A percentile compares a stretch with the other conserved stretches of the same genome.
Evolutionary conservation across 2,329 filamentous ascomycete species (phyloP).

Genomic region (Clonostachys solani): DNA sequence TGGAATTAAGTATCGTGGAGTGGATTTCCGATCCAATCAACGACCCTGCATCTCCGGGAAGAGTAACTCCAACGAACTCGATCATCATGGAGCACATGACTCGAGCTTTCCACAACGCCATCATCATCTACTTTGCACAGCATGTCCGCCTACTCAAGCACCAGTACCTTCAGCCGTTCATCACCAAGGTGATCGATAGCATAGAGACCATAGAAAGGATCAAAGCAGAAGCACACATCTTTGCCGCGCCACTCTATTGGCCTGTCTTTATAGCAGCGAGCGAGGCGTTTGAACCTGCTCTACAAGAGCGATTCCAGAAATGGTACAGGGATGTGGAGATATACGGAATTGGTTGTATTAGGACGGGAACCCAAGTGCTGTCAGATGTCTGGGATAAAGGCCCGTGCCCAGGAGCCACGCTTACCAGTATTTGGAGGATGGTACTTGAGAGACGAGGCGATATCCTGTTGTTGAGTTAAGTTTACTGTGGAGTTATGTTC

Average conservation of each 20-base stretch:
- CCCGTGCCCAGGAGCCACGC: background rate
- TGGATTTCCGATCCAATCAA: constrained; percentile 1
- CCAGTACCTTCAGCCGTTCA: constrained; percentile 9
- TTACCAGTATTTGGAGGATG: too few relatives aligned
- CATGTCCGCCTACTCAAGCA: constrained; percentile 8
- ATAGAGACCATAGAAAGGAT: constrained; percentile 13
- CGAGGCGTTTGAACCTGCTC: constrained; percentile 10
- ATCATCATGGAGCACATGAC: constrained; percentile 8
- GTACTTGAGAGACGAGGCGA: too few relatives aligned
- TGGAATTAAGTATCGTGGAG: constrained; percentile 12
- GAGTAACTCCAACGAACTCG: too few relatives aligned
- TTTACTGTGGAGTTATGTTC: too few relatives aligned
- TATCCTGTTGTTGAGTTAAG: too few relatives aligned
- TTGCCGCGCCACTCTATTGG: constrained; percentile 14
- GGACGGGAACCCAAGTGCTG: constrained; percentile 12
- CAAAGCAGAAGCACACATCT: constrained; percentile 8
- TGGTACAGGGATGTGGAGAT: constrained; percentile 10
- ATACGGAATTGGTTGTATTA: constrained; percentile 13
- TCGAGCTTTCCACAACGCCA: constrained; percentile 13
- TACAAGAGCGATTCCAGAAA: constrained; percentile 8
- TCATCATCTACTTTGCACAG: constrained; percentile 16
- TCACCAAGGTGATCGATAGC: constrained; percentile 8
- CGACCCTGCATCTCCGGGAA: too few relatives aligned
- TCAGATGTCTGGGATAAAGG: constrained; percentile 10
- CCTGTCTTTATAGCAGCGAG: constrained; percentile 13